phyloP scores from a whole-genome alignment of 108 stramenopile species.

The Aurantiochytrium sp. region DNA sequence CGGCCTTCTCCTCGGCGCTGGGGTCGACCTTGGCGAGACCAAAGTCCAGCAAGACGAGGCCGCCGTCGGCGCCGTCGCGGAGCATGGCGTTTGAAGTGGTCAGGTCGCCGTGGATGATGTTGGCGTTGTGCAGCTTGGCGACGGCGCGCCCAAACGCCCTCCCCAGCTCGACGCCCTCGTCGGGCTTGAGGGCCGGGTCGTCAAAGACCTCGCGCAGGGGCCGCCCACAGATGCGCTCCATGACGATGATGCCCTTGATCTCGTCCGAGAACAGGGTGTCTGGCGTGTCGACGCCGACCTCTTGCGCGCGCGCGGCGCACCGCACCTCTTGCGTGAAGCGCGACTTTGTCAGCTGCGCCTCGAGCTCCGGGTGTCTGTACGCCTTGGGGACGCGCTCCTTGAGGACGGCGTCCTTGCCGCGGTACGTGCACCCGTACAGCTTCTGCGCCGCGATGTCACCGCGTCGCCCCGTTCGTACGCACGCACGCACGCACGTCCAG shows the following conservation, averaged over 20 bases:
- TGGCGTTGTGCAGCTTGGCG: conserved; percentile 77
- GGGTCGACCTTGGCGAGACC: neutral
- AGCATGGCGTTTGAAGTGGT: conserved; percentile 88
- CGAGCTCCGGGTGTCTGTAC: conserved; percentile 85
- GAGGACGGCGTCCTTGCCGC: conserved; percentile 50
- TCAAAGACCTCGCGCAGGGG: conserved; percentile 47
- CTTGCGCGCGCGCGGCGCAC: conserved; percentile 56
- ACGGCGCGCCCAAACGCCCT: conserved; percentile 65
- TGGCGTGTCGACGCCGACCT: conserved; percentile 63
- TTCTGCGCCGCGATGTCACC: too few relatives aligned
- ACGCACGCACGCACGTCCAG: too few relatives aligned
- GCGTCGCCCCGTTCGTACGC: too few relatives aligned
- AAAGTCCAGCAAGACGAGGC: neutral
- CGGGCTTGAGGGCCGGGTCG: neutral
- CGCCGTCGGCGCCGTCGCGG: neutral
- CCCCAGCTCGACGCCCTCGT: neutral
- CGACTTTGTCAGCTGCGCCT: conserved; percentile 76
- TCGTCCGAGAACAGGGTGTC: conserved; percentile 57
- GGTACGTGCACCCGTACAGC: neutral
- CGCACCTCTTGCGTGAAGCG: conserved; percentile 74
- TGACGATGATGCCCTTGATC: conserved; percentile 49
- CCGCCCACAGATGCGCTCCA: conserved; percentile 51
- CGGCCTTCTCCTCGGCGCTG: conserved; percentile 82
- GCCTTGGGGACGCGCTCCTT: conserved; percentile 90
- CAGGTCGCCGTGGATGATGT: conserved; percentile 87